phyloP scores from a whole-genome alignment of 495 filamentous ascomycete genomes.

The Cenococcum geophilum region DNA sequence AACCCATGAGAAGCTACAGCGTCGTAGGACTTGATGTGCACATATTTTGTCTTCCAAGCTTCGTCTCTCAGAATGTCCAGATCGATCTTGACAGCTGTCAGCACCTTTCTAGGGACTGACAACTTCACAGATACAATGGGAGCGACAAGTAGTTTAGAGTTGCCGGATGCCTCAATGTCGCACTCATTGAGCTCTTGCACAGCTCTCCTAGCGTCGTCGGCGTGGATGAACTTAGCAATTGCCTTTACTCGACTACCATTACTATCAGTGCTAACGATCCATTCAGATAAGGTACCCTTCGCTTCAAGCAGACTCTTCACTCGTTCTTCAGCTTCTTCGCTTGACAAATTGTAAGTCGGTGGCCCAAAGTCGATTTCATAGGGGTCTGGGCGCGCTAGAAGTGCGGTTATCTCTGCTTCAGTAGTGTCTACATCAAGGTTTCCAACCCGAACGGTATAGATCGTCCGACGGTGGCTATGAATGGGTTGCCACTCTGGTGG shows the following conservation, averaged over 20 bases:
- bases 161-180: constrained; percentile 4
- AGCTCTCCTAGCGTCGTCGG: constrained; percentile 15
- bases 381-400: constrained; percentile 9
- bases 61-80: constrained; percentile 7
- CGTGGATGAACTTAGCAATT: constrained; percentile 20
- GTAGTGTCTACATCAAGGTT: constrained; percentile 16
- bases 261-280: not conserved
- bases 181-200: constrained; percentile 17
- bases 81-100: constrained; percentile 9
- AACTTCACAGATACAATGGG: constrained; percentile 19
- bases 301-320: constrained; percentile 6
- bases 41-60: constrained; percentile 11
- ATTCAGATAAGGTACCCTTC: constrained; percentile 17
- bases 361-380: constrained; percentile 9
- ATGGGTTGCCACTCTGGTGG: not conserved
- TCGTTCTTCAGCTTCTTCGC: constrained; percentile 5
- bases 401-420: not conserved
- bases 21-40: constrained; percentile 12
- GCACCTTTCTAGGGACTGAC: constrained; percentile 13
- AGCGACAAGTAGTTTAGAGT: constrained; percentile 14
- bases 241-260: constrained; percentile 8
- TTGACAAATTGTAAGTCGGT: constrained; percentile 5
- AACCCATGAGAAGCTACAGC: not conserved
- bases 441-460: constrained; percentile 2
- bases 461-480: not conserved